Evolutionary conservation across 192 early-diverging fungal species (phyloP).

Genomic region (Thamnidium elegans): DNA sequence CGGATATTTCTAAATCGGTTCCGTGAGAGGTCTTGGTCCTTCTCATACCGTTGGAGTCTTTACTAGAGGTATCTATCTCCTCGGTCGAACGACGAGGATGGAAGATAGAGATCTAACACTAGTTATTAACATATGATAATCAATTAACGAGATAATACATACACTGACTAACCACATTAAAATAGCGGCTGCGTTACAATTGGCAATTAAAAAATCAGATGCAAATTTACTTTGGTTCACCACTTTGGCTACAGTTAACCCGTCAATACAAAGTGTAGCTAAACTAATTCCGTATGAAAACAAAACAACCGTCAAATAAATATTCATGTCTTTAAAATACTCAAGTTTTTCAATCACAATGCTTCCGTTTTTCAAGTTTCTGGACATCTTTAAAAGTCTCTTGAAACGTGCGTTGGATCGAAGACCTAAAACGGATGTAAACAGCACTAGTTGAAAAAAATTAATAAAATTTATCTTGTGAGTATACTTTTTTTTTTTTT

Average conservation of each 20-base stretch:
- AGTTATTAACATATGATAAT: background rate
- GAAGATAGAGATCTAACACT: constrained; percentile 21
- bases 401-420: constrained; percentile 24
- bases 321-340: constrained; percentile 37
- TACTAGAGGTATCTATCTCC: background rate
- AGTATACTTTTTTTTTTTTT: background rate
- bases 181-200: constrained; percentile 16
- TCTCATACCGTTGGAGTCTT: background rate
- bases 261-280: constrained; percentile 27
- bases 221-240: constrained; percentile 28
- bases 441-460: constrained; percentile 7
- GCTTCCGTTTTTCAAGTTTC: constrained; percentile 6
- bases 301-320: constrained; percentile 20
- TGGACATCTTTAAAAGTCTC: constrained; percentile 14
- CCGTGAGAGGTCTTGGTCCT: background rate
- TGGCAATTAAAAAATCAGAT: constrained; percentile 25
- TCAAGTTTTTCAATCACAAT: constrained; percentile 19
- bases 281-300: constrained; percentile 16
- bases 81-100: constrained; percentile 4
- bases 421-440: constrained; percentile 25
- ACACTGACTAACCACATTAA: constrained; percentile 27
- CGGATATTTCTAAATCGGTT: background rate
- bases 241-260: constrained; percentile 15
- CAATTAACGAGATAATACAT: constrained; percentile 4
- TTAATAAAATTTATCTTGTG: too few species aligned